Base-by-base conservation (phyloP, 2,329 filamentous ascomycete species). In the Lachnellula occidentalis region DNA sequence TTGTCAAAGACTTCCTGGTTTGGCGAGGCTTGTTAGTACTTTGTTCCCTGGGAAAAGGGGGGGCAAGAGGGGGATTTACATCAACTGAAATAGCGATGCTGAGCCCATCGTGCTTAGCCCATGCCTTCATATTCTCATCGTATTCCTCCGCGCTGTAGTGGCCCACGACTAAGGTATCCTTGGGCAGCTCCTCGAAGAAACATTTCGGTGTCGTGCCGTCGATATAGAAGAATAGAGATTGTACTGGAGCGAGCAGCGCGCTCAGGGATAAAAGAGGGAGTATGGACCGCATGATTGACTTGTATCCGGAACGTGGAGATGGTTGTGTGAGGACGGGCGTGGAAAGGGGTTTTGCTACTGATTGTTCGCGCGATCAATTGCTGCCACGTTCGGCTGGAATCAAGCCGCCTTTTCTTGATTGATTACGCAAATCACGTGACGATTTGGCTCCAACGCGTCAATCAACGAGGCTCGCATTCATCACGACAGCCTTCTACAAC, bases 181-280 rank as follows among this genome's bases (percentile, higher is more conserved):
- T 96, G 62, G 94, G 92, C 56, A 99, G 82, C 74, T 97, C 92
- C 77, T 99, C 94, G 76, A 88, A 95, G 83, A 99, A 99, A 76
- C 94, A 99, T 76, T 95, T 96, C 64, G 90, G 87, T 61, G 82
- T 77, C 48, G 82, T 81, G 67, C 88, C 89, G 71, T 97, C 91
- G 72, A 97, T 86, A 78, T 88, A 97, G 80, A 99, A 95, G 83
- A 95, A 92, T 56, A 99, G 82, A 54, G 92, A 91, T 70, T 91
- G 87, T 59, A 87, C 83, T 57, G 85, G 83, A 36, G 79, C 69
- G 46, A 80, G 63, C 39, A 80, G 74, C 54, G 78, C 74, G 72
- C 76, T 75, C 72, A 92, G 77, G 58, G 86, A 78, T 67, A 90
- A 77, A 62, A 90, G 73, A 56, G 87, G 74, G 58, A 88, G 75